These are phyloP conservation scores for Botrytis porri DNA, from an alignment of 2,329 filamentous ascomycete species.

Conservation along the genomic window DNA sequence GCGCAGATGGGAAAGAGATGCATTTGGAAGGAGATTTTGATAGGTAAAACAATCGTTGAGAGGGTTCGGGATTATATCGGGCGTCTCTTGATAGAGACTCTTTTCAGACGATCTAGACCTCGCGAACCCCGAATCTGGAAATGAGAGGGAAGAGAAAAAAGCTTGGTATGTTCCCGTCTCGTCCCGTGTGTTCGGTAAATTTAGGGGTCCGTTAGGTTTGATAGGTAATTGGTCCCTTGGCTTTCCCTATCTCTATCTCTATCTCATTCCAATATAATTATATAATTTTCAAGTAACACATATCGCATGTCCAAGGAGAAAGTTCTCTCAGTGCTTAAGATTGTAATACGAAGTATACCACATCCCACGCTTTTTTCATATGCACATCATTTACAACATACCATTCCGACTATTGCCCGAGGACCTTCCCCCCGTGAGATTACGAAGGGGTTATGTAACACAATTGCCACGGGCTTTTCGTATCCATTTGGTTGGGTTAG, in stretches of 20 bases:
- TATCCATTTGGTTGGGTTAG: constrained; percentile 8
- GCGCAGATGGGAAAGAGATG: neutral
- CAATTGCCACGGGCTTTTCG: neutral
- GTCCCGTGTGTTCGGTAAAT: constrained; percentile 5
- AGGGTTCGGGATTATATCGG: neutral
- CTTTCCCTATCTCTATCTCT: neutral
- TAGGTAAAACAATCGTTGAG: neutral
- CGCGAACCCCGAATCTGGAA: neutral
- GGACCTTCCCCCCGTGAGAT: neutral
- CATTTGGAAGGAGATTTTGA: neutral
- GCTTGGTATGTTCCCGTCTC: neutral
- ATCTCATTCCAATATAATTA: neutral
- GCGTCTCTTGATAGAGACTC: neutral
- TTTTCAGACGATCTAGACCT: neutral
- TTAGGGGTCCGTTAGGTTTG: neutral
- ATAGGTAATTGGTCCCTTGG: neutral
- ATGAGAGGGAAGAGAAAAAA: neutral
- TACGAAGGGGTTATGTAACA: neutral
- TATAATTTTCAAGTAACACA: neutral
- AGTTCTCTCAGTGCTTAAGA: neutral
- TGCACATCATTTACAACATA: neutral
- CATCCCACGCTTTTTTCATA: neutral
- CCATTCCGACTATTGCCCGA: constrained; percentile 5
- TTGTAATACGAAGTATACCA: neutral
- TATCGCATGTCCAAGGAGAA: neutral